Percentiles rank a stretch among this genome's conserved stretches.
Conservation (phyloP, 352 stramenopile species). For the Blastocystis sp. region DNA sequence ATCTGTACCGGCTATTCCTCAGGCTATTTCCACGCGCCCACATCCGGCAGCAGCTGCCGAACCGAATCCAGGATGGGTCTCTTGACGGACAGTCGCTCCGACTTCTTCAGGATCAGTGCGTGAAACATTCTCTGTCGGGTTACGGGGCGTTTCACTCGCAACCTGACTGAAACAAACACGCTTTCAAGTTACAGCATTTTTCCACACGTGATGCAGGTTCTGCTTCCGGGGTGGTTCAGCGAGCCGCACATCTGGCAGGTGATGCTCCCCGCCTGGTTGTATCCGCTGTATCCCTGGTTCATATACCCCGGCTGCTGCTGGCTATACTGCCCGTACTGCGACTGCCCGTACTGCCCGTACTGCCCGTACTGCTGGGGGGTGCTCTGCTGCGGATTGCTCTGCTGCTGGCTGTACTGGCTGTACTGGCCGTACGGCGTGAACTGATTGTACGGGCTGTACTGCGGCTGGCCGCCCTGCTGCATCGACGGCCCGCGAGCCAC, state of each 20-base stretch:
- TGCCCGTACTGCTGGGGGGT: not conserved
- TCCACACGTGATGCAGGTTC: not conserved
- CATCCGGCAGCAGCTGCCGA: no score
- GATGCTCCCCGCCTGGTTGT: not conserved
- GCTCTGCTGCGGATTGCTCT: not conserved
- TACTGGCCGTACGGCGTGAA: not conserved
- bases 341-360: not conserved
- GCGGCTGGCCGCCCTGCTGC: not conserved
- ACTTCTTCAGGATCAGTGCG: no score
- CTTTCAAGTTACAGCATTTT: not conserved
- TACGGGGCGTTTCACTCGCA: no score
- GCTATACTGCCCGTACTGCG: not conserved
- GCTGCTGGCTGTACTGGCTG: not conserved
- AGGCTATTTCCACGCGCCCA: no score
- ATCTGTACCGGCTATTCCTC: no score
- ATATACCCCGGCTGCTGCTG: not conserved
- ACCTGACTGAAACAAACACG: slow-evolving; percentile 2
- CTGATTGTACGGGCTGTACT: not conserved
- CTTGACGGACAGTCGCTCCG: no score
- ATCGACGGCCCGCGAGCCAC: not conserved
- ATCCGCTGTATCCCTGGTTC: not conserved
- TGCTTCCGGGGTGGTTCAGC: not conserved
- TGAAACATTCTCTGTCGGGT: no score
- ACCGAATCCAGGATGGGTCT: no score
- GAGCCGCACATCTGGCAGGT: not conserved